phyloP scores from a whole-genome alignment of 2,329 filamentous ascomycete species.

The Stachybotrys echinatus region DNA sequence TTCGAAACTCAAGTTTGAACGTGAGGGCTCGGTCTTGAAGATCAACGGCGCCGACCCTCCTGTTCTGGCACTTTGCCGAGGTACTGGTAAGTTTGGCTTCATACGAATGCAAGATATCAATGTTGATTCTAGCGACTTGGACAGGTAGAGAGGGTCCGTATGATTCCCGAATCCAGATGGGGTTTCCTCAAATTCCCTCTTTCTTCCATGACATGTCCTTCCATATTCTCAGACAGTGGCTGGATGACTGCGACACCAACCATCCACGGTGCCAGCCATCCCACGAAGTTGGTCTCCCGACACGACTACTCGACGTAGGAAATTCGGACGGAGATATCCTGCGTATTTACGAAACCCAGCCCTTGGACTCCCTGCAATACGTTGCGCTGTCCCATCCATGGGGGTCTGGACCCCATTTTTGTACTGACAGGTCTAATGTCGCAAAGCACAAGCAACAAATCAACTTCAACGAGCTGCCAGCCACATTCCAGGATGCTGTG shows the following conservation, averaged over 20 bases:
- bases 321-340: too few species aligned
- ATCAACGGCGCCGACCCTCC: neutral
- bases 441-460: neutral
- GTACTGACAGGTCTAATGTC: neutral
- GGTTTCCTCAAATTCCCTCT: constrained; percentile 4
- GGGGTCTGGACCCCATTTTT: neutral
- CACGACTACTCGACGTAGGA: neutral
- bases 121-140: neutral
- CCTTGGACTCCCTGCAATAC: neutral
- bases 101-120: neutral
- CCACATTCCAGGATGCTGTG: neutral
- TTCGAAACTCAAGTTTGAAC: neutral
- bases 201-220: neutral
- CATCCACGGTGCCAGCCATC: neutral
- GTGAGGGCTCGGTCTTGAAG: neutral
- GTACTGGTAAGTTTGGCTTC: neutral
- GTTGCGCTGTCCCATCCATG: neutral
- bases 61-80: neutral
- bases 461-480: neutral
- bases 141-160: neutral
- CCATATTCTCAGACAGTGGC: constrained; percentile 5
- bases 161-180: constrained; percentile 3
- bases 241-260: constrained; percentile 8
- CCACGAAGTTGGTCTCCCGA: neutral
- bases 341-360: neutral